Percentiles rank a stretch among this genome's conserved stretches.
Evolutionary conservation across 2,329 filamentous ascomycete species (phyloP).

Genomic region (Aspergillus sp.): DNA sequence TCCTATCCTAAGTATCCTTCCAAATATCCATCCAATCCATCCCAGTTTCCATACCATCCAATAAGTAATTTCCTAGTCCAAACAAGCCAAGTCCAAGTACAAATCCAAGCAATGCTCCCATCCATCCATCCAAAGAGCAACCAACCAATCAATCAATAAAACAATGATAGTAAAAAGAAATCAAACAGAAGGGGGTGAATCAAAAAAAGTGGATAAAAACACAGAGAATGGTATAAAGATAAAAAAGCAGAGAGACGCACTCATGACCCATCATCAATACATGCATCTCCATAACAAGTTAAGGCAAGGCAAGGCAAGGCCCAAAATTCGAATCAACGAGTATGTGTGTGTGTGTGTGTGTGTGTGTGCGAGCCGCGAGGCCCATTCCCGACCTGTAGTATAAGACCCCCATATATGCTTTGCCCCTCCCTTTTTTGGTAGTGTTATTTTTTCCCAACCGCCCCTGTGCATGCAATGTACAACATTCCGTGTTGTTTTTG

Average conservation of each 20-base stretch:
- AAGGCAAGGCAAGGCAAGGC: too few species aligned
- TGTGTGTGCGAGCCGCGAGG: conserved; percentile 14
- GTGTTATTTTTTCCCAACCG: conserved; percentile 2
- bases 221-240: neutral
- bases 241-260: neutral
- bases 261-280: conserved; percentile 3
- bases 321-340: neutral
- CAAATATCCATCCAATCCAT: conserved; percentile 4
- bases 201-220: conserved; percentile 2
- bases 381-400: conserved; percentile 10
- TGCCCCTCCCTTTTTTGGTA: conserved; percentile 3
- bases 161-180: neutral
- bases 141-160: neutral
- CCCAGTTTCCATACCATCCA: conserved; percentile 1
- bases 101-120: neutral
- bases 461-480: conserved; percentile 7
- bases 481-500: neutral
- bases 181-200: neutral
- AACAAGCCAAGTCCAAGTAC: conserved; percentile 2
- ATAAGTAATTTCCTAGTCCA: neutral
- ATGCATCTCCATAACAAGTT: neutral
- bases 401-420: conserved; percentile 15
- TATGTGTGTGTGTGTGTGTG: neutral
- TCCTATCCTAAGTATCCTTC: neutral
- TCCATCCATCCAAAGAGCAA: neutral